Conservation (phyloP, 2,329 filamentous ascomycete genomes). For the Cadophora malorum region DNA sequence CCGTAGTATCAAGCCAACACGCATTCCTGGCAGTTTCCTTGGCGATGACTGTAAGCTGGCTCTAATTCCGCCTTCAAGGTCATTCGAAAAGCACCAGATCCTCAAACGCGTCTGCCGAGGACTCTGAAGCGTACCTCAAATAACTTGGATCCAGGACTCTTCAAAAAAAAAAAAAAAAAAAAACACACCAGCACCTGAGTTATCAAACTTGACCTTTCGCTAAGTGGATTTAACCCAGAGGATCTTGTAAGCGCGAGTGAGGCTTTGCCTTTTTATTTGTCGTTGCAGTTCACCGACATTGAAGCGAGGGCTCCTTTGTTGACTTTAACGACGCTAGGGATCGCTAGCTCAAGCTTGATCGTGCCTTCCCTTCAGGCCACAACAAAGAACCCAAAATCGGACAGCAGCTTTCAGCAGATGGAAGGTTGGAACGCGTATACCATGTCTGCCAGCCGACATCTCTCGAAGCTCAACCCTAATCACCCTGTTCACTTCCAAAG, state of each 20-base stretch:
- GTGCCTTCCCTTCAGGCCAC: neutral
- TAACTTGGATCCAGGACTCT: too few relatives aligned
- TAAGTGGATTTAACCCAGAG: too few relatives aligned
- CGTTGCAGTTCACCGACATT: neutral
- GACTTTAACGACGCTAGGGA: neutral
- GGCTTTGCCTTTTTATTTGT: neutral
- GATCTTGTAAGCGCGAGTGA: neutral
- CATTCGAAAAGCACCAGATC: too few relatives aligned
- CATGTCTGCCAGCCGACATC: neutral
- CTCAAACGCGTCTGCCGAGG: too few relatives aligned
- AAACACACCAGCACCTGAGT: too few relatives aligned
- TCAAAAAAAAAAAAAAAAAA: too few relatives aligned
- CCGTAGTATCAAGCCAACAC: too few relatives aligned
- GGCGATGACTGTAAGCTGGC: too few relatives aligned
- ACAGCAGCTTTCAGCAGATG: neutral
- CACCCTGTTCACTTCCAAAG: neutral
- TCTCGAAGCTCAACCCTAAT: neutral
- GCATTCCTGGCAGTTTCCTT: too few relatives aligned
- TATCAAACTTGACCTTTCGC: too few relatives aligned
- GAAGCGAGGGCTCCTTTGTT: constrained; percentile 2
- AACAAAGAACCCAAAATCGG: neutral
- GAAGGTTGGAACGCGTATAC: neutral
- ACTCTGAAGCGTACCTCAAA: too few relatives aligned
- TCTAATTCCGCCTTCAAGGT: too few relatives aligned
- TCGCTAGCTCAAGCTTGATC: neutral